These are phyloP conservation scores for Arachnomyces sp. DNA, from an alignment of 2,329 filamentous ascomycete genomes.

Conservation along the genomic window DNA sequence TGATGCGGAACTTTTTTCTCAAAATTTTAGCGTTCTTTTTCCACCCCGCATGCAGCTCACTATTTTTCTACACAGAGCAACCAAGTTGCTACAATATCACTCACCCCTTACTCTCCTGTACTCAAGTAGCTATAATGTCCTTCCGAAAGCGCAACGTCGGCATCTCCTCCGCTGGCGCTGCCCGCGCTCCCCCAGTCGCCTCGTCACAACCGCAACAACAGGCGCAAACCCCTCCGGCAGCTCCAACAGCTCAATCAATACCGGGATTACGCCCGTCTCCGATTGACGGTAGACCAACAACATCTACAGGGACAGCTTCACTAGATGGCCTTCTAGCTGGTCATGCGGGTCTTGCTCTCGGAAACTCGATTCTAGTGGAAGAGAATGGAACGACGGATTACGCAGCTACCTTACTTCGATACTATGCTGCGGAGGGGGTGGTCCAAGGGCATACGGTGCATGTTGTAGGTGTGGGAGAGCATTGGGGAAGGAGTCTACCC, in stretches of 20 bases:
- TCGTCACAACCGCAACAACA: conserved; percentile 11
- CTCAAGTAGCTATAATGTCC: conserved; percentile 42
- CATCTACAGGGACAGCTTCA: conserved; percentile 81
- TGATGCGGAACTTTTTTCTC: background rate
- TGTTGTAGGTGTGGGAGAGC: conserved; percentile 68
- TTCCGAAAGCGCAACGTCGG: conserved; percentile 61
- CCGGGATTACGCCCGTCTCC: conserved; percentile 72
- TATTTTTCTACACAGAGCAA: background rate
- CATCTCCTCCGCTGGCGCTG: conserved; percentile 34
- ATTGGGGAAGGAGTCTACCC: conserved; percentile 77
- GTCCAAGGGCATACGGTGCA: conserved; percentile 86
- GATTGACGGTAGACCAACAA: conserved; percentile 76
- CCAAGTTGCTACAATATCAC: background rate
- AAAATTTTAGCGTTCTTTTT: too few relatives aligned
- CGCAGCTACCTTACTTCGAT: conserved; percentile 70
- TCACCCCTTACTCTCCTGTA: too few relatives aligned
- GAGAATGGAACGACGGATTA: conserved; percentile 94
- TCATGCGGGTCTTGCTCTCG: conserved; percentile 75
- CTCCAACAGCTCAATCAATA: conserved; percentile 23
- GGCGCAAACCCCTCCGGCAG: conserved; percentile 17
- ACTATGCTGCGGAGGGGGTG: conserved; percentile 87
- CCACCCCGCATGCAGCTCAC: too few relatives aligned
- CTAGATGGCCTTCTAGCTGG: conserved; percentile 79
- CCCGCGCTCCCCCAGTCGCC: conserved; percentile 22
- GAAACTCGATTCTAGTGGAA: conserved; percentile 70